Base-by-base conservation (phyloP, 108 stramenopile species). In the Pseudonitzschia multiseries region DNA sequence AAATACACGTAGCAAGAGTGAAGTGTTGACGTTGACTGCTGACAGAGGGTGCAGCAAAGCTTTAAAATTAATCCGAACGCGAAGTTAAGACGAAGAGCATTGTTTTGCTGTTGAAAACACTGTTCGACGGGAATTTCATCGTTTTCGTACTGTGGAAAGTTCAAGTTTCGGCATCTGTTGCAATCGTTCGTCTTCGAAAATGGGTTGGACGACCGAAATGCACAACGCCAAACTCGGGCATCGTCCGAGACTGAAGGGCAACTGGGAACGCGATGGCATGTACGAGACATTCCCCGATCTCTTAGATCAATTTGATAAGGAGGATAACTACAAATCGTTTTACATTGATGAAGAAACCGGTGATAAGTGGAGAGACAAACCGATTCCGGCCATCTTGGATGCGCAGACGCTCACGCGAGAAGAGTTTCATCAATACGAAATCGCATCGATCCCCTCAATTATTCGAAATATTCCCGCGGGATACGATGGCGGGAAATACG, bases 201-300 rank as follows among this genome's bases (percentile, higher is more conserved):
- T 67, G 66, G 66, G 66, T 15, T 67, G 69, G 56, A 56, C 27
- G 26, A 57, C 24, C 18, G 56, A 54, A 20, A 8, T 65, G 24
- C 73, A 54, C 51, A 53, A 65, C 15, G 73, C 59, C 8, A 65
- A 67, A 18, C 18, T 72, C 13, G 41, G 57, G 27, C 93, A 94
- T 57, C 89, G 93, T 1, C 88, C 93, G n/a, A 78, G 80, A 36
- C 81, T 94, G 57, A 83, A 86, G 64, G 65, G 66, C 8, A 76
- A 94, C 64, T 94, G 93, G 93, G 81, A 78, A 65, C 74, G 74
- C 22, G 93, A 94, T 53, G 89, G 89, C 1, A 73, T 90, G 69
- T 61, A 70, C 71, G 56, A 79, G 56, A 57, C 77, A 0, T 94
- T 94, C 51, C 87, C 90, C 36, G 68, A 71, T n/a, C 89, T 81